These are phyloP conservation scores for Xerocomellus intermedius DNA, from an alignment of 768 basidiomycete genomes.

Conservation along the genomic window DNA sequence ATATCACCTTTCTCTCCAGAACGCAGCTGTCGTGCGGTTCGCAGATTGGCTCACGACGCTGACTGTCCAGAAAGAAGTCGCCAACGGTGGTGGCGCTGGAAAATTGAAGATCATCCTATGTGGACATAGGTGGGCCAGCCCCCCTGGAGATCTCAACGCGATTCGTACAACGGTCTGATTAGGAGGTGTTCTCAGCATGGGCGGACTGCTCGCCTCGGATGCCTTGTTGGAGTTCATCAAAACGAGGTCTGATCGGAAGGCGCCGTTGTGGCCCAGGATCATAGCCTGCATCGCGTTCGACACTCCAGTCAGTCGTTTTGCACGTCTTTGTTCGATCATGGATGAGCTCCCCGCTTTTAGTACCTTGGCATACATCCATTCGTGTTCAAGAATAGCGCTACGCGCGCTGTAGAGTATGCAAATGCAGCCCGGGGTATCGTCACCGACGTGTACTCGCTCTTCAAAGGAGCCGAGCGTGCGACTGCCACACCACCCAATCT, in stretches of 20 bases:
- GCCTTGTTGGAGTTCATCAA: slow-evolving; percentile 70
- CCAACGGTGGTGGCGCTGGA: slow-evolving; percentile 71
- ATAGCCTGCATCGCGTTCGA: slow-evolving; percentile 86
- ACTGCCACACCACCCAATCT: slow-evolving; percentile 28
- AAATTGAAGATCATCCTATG: slow-evolving; percentile 79
- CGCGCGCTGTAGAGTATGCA: slow-evolving; percentile 70
- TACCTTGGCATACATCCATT: slow-evolving; percentile 85
- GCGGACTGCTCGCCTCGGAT: slow-evolving; percentile 86
- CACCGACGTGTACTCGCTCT: slow-evolving; percentile 56
- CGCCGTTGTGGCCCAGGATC: slow-evolving; percentile 85
- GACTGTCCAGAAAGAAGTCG: slow-evolving; percentile 81
- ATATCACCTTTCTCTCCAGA: slow-evolving; percentile 40
- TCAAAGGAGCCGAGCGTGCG: slow-evolving; percentile 44
- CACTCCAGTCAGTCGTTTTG: slow-evolving; percentile 65
- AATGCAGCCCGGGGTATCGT: slow-evolving; percentile 63
- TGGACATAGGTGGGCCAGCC: slow-evolving; percentile 69
- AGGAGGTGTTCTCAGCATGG: slow-evolving; percentile 64
- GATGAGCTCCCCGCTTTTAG: slow-evolving; percentile 38
- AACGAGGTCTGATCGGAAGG: slow-evolving; percentile 58
- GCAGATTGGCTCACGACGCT: slow-evolving; percentile 91
- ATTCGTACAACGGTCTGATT: neutral
- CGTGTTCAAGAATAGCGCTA: slow-evolving; percentile 81
- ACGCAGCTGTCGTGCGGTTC: slow-evolving; percentile 78
- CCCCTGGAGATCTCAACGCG: neutral
- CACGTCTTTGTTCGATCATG: neutral